A percentile compares a stretch with the other conserved stretches of the same genome.
Evolutionary conservation across 1,139 yeast genomes (phyloP).

Genomic region (Candida pseudoviswanathii): DNA sequence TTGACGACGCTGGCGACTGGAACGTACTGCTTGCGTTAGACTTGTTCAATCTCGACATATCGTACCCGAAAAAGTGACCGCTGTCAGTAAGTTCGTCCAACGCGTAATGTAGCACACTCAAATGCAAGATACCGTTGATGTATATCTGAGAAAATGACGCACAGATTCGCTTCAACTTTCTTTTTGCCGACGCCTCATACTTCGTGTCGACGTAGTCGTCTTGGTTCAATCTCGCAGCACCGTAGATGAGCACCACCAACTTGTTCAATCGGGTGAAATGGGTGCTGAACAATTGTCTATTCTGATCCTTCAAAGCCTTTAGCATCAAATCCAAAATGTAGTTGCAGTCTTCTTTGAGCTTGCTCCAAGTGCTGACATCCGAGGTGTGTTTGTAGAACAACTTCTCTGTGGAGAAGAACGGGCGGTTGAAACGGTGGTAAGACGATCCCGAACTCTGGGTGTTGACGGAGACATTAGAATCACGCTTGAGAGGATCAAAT

Average conservation of each 20-base stretch:
- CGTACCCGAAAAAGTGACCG: conserved; percentile 35
- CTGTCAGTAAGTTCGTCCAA: conserved; percentile 26
- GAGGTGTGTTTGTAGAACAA: conserved; percentile 58
- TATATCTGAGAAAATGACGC: conserved; percentile 59
- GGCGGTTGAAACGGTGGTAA: conserved; percentile 47
- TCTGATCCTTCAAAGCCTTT: conserved; percentile 51
- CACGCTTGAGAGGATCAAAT: conserved; percentile 40
- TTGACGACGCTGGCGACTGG: conserved; percentile 25
- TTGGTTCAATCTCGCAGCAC: conserved; percentile 54
- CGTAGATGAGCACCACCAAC: conserved; percentile 47
- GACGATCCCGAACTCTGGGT: conserved; percentile 28
- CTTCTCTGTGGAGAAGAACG: conserved; percentile 41
- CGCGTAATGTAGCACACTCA: conserved; percentile 43
- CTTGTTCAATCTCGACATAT: conserved; percentile 34
- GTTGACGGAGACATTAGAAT: conserved; percentile 39
- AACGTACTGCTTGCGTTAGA: conserved; percentile 22
- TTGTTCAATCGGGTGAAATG: conserved; percentile 55
- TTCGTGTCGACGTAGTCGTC: conserved; percentile 49
- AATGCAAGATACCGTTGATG: conserved; percentile 57
- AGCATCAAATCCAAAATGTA: conserved; percentile 48
- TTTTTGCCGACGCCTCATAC: conserved; percentile 47
- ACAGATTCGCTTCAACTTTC: conserved; percentile 52
- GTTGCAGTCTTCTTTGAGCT: conserved; percentile 46
- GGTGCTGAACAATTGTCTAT: conserved; percentile 52
- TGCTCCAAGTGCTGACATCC: conserved; percentile 63